Base-by-base conservation (phyloP, 2,329 filamentous ascomycete genomes). In the Phyllosticta paracitricarpa region DNA sequence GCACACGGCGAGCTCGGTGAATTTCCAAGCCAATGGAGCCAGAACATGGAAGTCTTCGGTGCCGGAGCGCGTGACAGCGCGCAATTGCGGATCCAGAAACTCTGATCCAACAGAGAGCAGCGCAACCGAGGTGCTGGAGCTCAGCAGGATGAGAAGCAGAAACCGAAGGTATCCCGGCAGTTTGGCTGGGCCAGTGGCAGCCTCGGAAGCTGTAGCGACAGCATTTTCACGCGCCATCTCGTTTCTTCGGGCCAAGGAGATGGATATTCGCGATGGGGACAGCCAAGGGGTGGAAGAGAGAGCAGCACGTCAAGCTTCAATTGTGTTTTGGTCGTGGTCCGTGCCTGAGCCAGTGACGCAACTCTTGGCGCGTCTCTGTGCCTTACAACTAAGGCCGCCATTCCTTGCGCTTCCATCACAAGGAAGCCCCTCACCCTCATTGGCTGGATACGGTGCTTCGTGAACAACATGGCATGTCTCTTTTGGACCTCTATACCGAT, bases 1-100 rank as follows among this genome's bases (percentile, higher is more conserved):
- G 55, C 84, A 87, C 55, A 92, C 70, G 25, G 79, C 84, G 59
- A 96, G 79, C 71, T 91, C 86, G 55, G 85, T 72, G 48, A 77
- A 71, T 83, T 89, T 81, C 78, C 79, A 82, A 10, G 67, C 79
- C 58, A 86, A 69, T 64, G 84, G 69, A 17, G 75, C 77, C 5
- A 73, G 78, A 28, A 90, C 65, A 70, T 89, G 84, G 69, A 76
- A 75, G 79, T 83, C 84, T 58, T 81, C 81, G 57, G 87, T 83
- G 63, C 84, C 74, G 61, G 80, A 81, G 68, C 85, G 84, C 71
- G 84, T 88, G 62, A 93, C 81, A 26, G 77, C 76, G 1, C 85
- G 84, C 51, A 96, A 77, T 72, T 92, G 86, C 6, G 82, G 83
- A 14, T 81, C 78, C 4, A 84, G 85, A 64, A 84, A 79, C 48